phyloP scores from a whole-genome alignment of 352 stramenopile genomes.

The Phytophthora cajani region DNA sequence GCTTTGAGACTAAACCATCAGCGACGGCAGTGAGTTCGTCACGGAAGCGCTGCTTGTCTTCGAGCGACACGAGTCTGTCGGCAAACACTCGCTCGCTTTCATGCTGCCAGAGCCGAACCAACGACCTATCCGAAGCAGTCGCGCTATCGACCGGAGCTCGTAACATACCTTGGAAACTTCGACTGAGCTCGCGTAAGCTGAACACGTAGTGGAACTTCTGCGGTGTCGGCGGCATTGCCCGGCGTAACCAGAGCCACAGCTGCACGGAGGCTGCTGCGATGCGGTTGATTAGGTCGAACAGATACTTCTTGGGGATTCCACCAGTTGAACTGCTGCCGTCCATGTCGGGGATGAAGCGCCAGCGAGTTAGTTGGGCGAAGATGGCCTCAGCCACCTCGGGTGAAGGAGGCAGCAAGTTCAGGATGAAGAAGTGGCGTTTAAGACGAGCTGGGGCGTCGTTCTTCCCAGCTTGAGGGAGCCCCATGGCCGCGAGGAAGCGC shows the following conservation, averaged over 20 bases:
- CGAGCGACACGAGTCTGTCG: conserved; percentile 73
- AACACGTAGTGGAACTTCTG: conserved; percentile 89
- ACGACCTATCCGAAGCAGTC: conserved; percentile 44
- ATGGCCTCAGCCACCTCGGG: conserved; percentile 86
- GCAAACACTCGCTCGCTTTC: conserved; percentile 85
- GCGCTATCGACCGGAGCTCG: conserved; percentile 59
- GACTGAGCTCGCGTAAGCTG: conserved; percentile 75
- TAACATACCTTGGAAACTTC: conserved; percentile 85
- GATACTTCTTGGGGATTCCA: conserved; percentile 39
- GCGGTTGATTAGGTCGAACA: conserved; percentile 54
- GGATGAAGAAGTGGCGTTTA: conserved; percentile 91
- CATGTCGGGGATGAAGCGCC: conserved; percentile 44
- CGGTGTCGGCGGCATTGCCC: conserved; percentile 72
- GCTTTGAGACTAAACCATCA: conserved; percentile 49
- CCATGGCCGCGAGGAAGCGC: conserved; percentile 71
- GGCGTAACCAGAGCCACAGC: conserved; percentile 73
- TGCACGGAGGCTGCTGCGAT: conserved; percentile 64
- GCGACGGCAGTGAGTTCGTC: conserved; percentile 59
- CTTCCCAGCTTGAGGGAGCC: conserved; percentile 59
- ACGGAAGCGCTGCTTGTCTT: conserved; percentile 77
- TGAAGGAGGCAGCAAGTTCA: conserved; percentile 83
- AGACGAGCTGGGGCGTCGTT: conserved; percentile 91
- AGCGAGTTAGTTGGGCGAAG: conserved; percentile 83
- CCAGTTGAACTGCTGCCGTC: conserved; percentile 16
- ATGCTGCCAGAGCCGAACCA: conserved; percentile 85